These are phyloP conservation scores for Colletotrichum lindemuthianum DNA, from an alignment of 2,329 filamentous ascomycete genomes.

Conservation along the genomic window DNA sequence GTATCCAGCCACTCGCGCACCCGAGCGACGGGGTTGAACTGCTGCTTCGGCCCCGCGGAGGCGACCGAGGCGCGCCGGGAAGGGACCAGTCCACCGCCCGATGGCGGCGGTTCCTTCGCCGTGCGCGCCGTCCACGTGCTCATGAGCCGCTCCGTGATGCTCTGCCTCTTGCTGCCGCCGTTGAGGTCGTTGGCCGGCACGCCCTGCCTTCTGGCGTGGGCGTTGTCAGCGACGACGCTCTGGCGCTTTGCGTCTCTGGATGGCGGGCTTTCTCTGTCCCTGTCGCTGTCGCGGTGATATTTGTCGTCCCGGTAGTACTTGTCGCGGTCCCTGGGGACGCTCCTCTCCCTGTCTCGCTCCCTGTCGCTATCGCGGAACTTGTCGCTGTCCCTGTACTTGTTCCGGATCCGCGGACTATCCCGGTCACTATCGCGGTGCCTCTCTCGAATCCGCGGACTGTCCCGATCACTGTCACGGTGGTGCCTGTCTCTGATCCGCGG, in stretches of 20 bases:
- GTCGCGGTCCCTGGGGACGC: slow-evolving; percentile 5
- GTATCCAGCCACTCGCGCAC: slow-evolving; percentile 56
- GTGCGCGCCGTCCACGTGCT: slow-evolving; percentile 38
- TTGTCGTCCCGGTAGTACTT: slow-evolving; percentile 27
- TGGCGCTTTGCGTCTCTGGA: slow-evolving; percentile 36
- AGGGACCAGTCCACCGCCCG: slow-evolving; percentile 26
- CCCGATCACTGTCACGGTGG: neutral
- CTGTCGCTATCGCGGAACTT: slow-evolving; percentile 30
- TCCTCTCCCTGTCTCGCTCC: neutral
- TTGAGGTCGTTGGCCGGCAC: slow-evolving; percentile 23
- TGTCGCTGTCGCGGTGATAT: slow-evolving; percentile 18
- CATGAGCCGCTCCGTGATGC: slow-evolving; percentile 52
- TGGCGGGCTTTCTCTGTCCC: slow-evolving; percentile 35
- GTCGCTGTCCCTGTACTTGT: slow-evolving; percentile 36
- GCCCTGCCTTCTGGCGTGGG: slow-evolving; percentile 22
- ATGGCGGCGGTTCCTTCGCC: slow-evolving; percentile 20
- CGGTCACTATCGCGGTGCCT: too few relatives aligned
- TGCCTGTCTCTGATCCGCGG: slow-evolving; percentile 27
- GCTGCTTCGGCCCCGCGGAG: slow-evolving; percentile 37
- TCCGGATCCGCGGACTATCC: slow-evolving; percentile 14
- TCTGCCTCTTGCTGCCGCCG: slow-evolving; percentile 48
- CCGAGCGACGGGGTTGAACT: slow-evolving; percentile 49
- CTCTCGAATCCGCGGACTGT: neutral
- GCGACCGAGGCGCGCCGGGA: slow-evolving; percentile 34
- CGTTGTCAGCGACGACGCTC: slow-evolving; percentile 33